Conservation (phyloP, 495 filamentous ascomycete species). For the Aspergillus indologenus region DNA sequence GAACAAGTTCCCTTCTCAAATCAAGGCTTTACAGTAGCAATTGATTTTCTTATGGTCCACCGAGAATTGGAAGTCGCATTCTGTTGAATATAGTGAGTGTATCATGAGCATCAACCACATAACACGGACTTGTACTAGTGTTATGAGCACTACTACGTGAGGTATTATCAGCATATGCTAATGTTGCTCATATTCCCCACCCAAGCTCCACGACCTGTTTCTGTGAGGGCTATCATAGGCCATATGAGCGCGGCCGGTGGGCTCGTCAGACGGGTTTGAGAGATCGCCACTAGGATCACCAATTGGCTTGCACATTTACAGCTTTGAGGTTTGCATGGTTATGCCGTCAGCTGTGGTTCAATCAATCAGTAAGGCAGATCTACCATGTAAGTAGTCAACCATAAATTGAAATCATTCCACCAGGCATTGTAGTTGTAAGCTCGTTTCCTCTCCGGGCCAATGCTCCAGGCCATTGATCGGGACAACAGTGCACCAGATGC, state of each 20-base stretch:
- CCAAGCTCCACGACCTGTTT: slow-evolving; percentile 21
- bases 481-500: too few species aligned
- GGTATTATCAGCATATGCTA: too few species aligned
- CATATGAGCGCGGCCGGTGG: slow-evolving; percentile 15
- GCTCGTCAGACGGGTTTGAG: slow-evolving; percentile 20
- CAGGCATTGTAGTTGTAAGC: too few species aligned
- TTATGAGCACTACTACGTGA: too few species aligned
- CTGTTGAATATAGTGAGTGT: background rate
- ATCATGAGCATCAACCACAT: background rate
- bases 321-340: background rate
- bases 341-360: too few species aligned
- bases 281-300: slow-evolving; percentile 44
- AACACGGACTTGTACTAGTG: slow-evolving; percentile 17
- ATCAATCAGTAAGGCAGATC: too few species aligned
- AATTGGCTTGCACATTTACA: slow-evolving; percentile 17
- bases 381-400: too few species aligned
- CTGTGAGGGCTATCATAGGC: slow-evolving; percentile 12
- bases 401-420: too few species aligned
- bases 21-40: too few species aligned
- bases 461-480: too few species aligned
- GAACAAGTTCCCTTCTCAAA: background rate
- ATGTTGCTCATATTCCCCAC: slow-evolving; percentile 11
- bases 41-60: too few species aligned
- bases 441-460: too few species aligned
- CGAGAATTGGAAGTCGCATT: background rate